Evolutionary conservation across 768 basidiomycete species (phyloP).

Genomic region (Suillus plorans): DNA sequence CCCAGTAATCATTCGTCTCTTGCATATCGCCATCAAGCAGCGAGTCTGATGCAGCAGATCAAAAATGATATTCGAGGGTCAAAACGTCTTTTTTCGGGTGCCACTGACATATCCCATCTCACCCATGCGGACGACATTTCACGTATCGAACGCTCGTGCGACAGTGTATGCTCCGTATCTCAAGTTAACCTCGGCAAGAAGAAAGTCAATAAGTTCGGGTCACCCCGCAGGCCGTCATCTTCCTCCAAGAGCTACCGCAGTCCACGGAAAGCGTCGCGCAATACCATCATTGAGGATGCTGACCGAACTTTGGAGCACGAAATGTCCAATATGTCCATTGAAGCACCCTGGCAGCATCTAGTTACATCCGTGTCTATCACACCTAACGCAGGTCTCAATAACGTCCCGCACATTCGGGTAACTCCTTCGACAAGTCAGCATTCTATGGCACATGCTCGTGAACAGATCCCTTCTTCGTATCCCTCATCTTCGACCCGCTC

Average conservation of each 20-base stretch:
- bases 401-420: slow-evolving; percentile 28
- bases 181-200: slow-evolving; percentile 29
- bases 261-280: slow-evolving; percentile 42
- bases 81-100: slow-evolving; percentile 70
- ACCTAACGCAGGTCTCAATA: slow-evolving; percentile 9
- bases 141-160: slow-evolving; percentile 21
- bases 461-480: slow-evolving; percentile 34
- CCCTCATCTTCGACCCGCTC: slow-evolving; percentile 53
- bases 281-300: slow-evolving; percentile 40
- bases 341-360: slow-evolving; percentile 32
- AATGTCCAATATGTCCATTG: slow-evolving; percentile 44
- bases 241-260: slow-evolving; percentile 40
- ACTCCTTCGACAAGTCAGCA: slow-evolving; percentile 29
- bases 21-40: slow-evolving; percentile 74
- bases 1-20: slow-evolving; percentile 55
- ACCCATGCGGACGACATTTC: slow-evolving; percentile 23
- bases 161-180: slow-evolving; percentile 29
- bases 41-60: slow-evolving; percentile 82
- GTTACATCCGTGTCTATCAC: slow-evolving; percentile 17
- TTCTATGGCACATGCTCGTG: slow-evolving; percentile 33
- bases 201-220: slow-evolving; percentile 23
- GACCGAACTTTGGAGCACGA: slow-evolving; percentile 41
- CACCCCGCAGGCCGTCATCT: slow-evolving; percentile 33
- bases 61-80: slow-evolving; percentile 68
- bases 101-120: slow-evolving; percentile 54